Conservation (phyloP, 192 early-diverging fungal genomes). For the Mortierella antarctica region DNA sequence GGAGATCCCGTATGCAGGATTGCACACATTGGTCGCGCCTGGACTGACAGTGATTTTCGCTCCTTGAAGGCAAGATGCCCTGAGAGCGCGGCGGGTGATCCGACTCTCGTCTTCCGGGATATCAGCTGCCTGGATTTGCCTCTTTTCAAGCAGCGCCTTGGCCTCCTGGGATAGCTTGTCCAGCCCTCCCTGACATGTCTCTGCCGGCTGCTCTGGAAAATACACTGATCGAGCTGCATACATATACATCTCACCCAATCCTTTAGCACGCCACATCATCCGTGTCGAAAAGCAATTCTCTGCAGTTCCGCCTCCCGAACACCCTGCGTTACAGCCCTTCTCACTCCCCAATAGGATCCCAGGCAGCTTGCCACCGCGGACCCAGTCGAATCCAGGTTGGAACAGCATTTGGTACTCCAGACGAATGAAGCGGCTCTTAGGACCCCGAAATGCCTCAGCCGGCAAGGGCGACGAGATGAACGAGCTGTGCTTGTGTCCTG, state of each 20-base stretch:
- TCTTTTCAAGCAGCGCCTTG: constrained; percentile 5
- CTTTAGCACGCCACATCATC: constrained; percentile 62
- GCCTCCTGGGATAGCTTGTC: constrained; percentile 18
- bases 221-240: constrained; percentile 55
- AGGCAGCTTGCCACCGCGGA: constrained; percentile 68
- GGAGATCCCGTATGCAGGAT: constrained; percentile 60
- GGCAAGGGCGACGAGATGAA: constrained; percentile 24
- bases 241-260: constrained; percentile 64
- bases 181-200: constrained; percentile 23
- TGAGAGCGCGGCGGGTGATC: background rate
- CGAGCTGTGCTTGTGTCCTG: constrained; percentile 13
- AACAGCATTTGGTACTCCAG: constrained; percentile 62
- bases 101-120: constrained; percentile 13
- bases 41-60: constrained; percentile 19
- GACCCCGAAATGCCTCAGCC: constrained; percentile 14
- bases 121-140: constrained; percentile 1
- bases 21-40: constrained; percentile 32
- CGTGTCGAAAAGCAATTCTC: constrained; percentile 65
- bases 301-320: constrained; percentile 60
- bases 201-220: constrained; percentile 12
- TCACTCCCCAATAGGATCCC: constrained; percentile 62
- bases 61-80: constrained; percentile 17
- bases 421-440: constrained; percentile 26
- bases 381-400: constrained; percentile 61
- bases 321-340: constrained; percentile 56